Evolutionary conservation across 108 stramenopile genomes (phyloP).

Genomic region (Discostella stelligeroides): DNA sequence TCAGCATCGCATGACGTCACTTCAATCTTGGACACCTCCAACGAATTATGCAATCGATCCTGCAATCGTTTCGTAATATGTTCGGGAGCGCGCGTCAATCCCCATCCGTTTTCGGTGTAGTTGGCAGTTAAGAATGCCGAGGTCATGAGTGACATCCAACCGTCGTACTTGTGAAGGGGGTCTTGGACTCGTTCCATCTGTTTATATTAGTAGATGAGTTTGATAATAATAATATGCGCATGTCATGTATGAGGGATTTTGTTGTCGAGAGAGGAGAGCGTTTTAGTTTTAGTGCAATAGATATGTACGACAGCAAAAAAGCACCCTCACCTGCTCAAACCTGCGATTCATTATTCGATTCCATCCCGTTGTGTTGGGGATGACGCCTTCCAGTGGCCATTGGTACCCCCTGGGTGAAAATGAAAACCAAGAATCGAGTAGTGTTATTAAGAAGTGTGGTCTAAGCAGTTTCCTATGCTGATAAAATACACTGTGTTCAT

Average conservation of each 20-base stretch:
- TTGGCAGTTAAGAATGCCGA: conserved; percentile 53
- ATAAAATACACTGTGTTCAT: no score
- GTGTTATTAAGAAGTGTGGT: no score
- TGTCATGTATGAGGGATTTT: no score
- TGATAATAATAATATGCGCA: no score
- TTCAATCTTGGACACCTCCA: conserved; percentile 14
- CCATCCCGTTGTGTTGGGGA: conserved; percentile 29
- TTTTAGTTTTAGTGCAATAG: neutral
- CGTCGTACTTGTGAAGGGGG: conserved; percentile 54
- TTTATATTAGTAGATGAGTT: no score
- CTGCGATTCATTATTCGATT: neutral
- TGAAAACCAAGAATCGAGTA: no score
- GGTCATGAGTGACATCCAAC: conserved; percentile 59
- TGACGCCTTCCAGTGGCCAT: conserved; percentile 38
- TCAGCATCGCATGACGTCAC: neutral
- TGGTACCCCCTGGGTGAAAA: no score
- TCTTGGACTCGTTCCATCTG: conserved; percentile 54
- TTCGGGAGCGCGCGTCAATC: conserved; percentile 45
- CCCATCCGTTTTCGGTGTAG: conserved; percentile 73
- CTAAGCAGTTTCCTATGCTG: no score
- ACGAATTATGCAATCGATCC: conserved; percentile 15
- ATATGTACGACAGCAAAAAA: neutral
- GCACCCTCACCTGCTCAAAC: conserved; percentile 11
- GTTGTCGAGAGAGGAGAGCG: no score
- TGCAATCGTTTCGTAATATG: conserved; percentile 37